Conservation (phyloP, 768 basidiomycete genomes). For the Chlorophyllum brunneum region DNA sequence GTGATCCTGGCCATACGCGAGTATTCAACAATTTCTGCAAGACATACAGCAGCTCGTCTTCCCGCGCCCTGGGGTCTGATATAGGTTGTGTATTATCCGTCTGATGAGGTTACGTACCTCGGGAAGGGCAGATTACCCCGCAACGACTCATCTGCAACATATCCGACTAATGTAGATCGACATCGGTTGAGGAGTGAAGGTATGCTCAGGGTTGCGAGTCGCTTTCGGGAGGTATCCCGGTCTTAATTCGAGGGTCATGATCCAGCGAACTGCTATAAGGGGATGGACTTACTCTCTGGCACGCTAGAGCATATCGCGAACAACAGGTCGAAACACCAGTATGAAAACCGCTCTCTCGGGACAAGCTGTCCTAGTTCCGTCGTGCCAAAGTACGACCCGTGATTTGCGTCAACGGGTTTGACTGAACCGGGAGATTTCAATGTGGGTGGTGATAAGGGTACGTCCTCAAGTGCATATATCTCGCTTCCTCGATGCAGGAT, state of each 20-base stretch:
- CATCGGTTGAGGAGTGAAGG: constrained; percentile 78
- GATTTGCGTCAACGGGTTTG: constrained; percentile 29
- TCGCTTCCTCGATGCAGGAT: constrained; percentile 71
- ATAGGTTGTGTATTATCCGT: not conserved
- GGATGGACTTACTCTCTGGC: constrained; percentile 45
- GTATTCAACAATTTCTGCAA: constrained; percentile 72
- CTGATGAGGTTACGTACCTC: constrained; percentile 39
- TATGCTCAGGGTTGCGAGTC: constrained; percentile 71
- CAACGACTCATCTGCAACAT: constrained; percentile 79
- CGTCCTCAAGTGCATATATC: constrained; percentile 42
- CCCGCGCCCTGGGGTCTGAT: constrained; percentile 55
- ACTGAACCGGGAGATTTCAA: constrained; percentile 15
- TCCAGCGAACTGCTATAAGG: not conserved
- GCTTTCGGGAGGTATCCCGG: constrained; percentile 51
- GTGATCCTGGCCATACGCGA: constrained; percentile 67
- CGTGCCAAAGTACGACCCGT: constrained; percentile 45
- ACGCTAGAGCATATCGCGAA: constrained; percentile 75
- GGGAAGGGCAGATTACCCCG: constrained; percentile 89
- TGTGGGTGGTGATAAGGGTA: constrained; percentile 13
- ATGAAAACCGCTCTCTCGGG: constrained; percentile 82
- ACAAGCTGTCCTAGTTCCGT: constrained; percentile 54
- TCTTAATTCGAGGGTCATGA: constrained; percentile 36
- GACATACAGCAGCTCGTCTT: constrained; percentile 87
- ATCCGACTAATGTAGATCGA: constrained; percentile 59
- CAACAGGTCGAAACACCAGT: constrained; percentile 89